Evolutionary conservation across 768 basidiomycete species (phyloP), one percentile per base, ranked within the genome.

Genomic region (Podaxis rugospora): DNA sequence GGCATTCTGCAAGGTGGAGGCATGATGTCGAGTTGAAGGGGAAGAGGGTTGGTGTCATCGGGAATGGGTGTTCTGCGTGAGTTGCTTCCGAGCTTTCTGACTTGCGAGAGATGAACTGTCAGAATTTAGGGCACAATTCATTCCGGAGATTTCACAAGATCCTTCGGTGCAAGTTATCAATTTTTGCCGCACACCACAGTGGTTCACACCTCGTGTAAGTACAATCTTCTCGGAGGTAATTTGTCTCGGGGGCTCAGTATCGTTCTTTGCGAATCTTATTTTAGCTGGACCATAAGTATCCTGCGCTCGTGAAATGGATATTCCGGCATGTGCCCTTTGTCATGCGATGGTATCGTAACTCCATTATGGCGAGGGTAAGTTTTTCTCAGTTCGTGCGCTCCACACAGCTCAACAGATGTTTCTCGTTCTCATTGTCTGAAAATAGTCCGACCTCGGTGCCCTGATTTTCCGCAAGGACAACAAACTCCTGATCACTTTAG

Each of bases 41-140:
- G 1, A 85, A 84, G 69, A 72, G 76, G 27, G 78, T 89, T 5
- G 85, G 81, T 0, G 80, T 88, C 13, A 80, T 87, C 66, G 86
- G 86, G 40, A 86, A 86, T 66, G 86, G 84, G 3, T 85, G 81
- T 63, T 84, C 82, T 44, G 85, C 79, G 78, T 85, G 66, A 65
- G 78, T 75, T 37, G 14, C 25, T 62, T 64, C 25, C 63, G 65
- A 60, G 61, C 46, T 57, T 51, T 27, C 44, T 3, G 42, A 44
- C 61, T 63, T n/a, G 39, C 18, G 6, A 40, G 7, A 46, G 23
- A 23, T 14, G 21, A 16, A 27, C 57, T 23, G 40, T 54, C 39
- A n/a, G 39, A 9, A 42, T 32, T 13, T 39, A 87, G 86, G 18
- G 83, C 86, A 5, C 87, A 89, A 67, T 78, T 86, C 49, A 68